Base-by-base conservation (phyloP, 345 rosid species). In the Lepidium didymum region DNA sequence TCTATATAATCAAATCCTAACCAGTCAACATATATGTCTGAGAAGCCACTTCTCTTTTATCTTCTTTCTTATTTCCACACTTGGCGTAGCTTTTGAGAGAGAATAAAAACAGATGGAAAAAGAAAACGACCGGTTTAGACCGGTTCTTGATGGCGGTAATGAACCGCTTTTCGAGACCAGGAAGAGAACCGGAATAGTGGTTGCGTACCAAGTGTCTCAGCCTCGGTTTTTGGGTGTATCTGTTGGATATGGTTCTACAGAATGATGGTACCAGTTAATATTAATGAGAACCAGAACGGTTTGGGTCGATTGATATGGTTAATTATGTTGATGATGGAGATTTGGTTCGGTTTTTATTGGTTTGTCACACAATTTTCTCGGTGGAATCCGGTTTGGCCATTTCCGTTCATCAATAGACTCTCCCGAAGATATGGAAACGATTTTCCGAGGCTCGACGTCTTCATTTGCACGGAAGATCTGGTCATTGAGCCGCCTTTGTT, bases 391-490 rank as follows among this genome's bases (percentile, higher is more conserved):
- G 53, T 73, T 25, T 41, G 52, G 37, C 58, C 60, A 47, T 10
- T 37, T 4, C 72, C 87, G 38, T 81, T 77, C 81, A 60, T 61
- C 31, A 69, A 82, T 25, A 67, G 69, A 37, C 86, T 84, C 70
- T 69, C 80, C 0, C 72, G 31, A 36, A 83, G 85, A 75, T 85
- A 56, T 40, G 55, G 61, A 0, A 25, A 73, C 11, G 72, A 76
- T 11, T 69, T 85, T 4, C 96, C 96, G 0, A 77, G 51, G 36
- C 75, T 91, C 4, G 97, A 91, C 74, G 53, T 88, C 4, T 88
- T 91, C 33, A 84, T 86, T 7, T 85, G 91, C 87, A 88, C 91
- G 13, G 92, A 91, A 8, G 78, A 75, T 68, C 91, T 90, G 0
- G 74, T 18, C 13, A 72, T 83, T n/a, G 97, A 91, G 82, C 97